Percentiles rank a stretch among this genome's conserved stretches.
phyloP scores from a whole-genome alignment of 148 eudicot genomes.

The Fagopyrum tataricum region DNA sequence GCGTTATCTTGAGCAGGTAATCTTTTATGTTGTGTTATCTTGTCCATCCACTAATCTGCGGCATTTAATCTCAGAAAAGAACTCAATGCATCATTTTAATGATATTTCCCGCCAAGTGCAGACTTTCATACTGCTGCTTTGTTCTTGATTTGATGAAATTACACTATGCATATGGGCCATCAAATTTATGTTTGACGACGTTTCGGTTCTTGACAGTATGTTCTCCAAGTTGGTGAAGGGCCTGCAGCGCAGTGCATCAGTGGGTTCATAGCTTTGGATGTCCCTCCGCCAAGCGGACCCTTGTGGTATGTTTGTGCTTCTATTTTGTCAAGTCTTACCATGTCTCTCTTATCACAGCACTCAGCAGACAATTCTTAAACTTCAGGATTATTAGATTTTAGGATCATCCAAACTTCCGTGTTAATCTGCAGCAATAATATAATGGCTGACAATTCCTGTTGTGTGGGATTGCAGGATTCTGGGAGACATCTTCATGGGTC shows the following conservation, averaged over 20 bases:
- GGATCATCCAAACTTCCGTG: no score
- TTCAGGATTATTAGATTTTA: no score
- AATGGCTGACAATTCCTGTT: not conserved
- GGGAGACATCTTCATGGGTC: constrained; percentile 79
- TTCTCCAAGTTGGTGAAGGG: constrained; percentile 81
- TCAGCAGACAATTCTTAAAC: no score
- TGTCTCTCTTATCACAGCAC: no score
- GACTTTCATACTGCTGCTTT: not conserved
- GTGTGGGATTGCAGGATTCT: constrained; percentile 45
- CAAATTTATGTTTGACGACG: not conserved
- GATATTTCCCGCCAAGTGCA: not conserved
- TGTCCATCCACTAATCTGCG: not conserved
- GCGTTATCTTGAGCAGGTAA: not conserved
- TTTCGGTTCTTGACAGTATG: constrained; percentile 38
- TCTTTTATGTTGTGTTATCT: not conserved
- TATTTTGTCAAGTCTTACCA: not conserved
- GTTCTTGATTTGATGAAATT: not conserved
- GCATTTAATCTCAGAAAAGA: not conserved
- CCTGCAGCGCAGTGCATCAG: constrained; percentile 75
- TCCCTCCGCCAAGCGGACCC: constrained; percentile 89
- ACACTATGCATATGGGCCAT: not conserved
- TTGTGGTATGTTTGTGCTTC: constrained; percentile 50
- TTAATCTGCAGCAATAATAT: no score
- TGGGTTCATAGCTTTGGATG: constrained; percentile 78
- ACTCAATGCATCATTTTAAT: not conserved